These are phyloP conservation scores for Lachnellula occidentalis DNA, from an alignment of 2,329 filamentous ascomycete genomes.

Conservation along the genomic window DNA sequence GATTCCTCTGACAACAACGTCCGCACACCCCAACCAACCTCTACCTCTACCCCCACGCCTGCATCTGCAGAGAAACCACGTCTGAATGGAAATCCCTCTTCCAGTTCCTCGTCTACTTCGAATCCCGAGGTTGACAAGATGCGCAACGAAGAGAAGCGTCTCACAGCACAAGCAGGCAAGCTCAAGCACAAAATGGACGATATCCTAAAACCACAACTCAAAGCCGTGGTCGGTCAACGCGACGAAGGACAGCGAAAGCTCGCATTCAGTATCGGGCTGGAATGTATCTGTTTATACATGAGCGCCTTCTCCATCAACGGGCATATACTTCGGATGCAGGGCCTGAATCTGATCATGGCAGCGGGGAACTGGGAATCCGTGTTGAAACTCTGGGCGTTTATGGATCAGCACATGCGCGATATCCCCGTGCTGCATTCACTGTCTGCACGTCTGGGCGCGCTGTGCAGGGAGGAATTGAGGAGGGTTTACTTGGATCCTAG, in stretches of 20 bases:
- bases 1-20: constrained; percentile 36
- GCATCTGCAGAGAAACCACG: constrained; percentile 29
- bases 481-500: constrained; percentile 4
- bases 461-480: constrained; percentile 15
- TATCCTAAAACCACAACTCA: constrained; percentile 23
- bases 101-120: background rate
- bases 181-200: constrained; percentile 31
- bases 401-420: constrained; percentile 34
- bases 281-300: constrained; percentile 29
- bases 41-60: constrained; percentile 28
- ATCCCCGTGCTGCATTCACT: constrained; percentile 16
- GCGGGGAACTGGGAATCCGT: constrained; percentile 39
- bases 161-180: constrained; percentile 15
- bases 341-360: constrained; percentile 28
- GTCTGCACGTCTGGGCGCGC: constrained; percentile 12
- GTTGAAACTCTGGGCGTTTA: constrained; percentile 41
- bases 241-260: constrained; percentile 21
- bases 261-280: constrained; percentile 25
- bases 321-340: constrained; percentile 3
- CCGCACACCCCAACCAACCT: constrained; percentile 33
- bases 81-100: constrained; percentile 20
- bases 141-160: constrained; percentile 11
- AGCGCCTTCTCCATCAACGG: constrained; percentile 20
- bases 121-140: constrained; percentile 11
- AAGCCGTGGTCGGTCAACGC: background rate